These are phyloP conservation scores for Cinnamomum chago DNA, from an alignment of 164 flowering plant genomes.

Conservation along the genomic window DNA sequence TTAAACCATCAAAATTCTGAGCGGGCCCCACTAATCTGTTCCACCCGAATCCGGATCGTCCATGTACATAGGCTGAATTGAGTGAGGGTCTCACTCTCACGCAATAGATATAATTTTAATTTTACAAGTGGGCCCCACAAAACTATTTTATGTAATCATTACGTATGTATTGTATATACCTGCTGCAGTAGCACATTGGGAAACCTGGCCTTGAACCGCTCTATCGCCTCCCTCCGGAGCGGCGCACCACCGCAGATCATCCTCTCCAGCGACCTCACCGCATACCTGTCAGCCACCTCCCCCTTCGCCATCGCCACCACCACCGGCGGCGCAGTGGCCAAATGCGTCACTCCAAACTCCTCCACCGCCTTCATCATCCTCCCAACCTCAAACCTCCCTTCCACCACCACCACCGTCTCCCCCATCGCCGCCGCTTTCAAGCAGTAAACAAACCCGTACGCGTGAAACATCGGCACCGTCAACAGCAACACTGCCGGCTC, in stretches of 20 bases:
- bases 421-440: constrained; percentile 25
- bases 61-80: too few relatives aligned
- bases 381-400: constrained; percentile 30
- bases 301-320: constrained; percentile 29
- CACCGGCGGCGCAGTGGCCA: constrained; percentile 37
- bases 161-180: constrained; percentile 13
- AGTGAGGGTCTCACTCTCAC: too few relatives aligned
- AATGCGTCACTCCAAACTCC: constrained; percentile 27
- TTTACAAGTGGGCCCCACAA: neutral
- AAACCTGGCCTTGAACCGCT: constrained; percentile 49
- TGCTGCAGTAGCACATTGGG: constrained; percentile 39
- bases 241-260: constrained; percentile 74
- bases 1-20: too few relatives aligned
- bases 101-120: too few relatives aligned
- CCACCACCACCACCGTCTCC: constrained; percentile 32
- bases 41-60: too few relatives aligned
- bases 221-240: constrained; percentile 60
- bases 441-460: constrained; percentile 24
- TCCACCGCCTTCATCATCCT: constrained; percentile 34
- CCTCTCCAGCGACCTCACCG: constrained; percentile 46
- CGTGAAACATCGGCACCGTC: constrained; percentile 45
- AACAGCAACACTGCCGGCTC: constrained; percentile 23
- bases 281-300: constrained; percentile 23
- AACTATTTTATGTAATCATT: too few relatives aligned
- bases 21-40: too few relatives aligned